Base-by-base conservation (phyloP, 169 alveolate genomes). In the Plasmodium gonderi region DNA sequence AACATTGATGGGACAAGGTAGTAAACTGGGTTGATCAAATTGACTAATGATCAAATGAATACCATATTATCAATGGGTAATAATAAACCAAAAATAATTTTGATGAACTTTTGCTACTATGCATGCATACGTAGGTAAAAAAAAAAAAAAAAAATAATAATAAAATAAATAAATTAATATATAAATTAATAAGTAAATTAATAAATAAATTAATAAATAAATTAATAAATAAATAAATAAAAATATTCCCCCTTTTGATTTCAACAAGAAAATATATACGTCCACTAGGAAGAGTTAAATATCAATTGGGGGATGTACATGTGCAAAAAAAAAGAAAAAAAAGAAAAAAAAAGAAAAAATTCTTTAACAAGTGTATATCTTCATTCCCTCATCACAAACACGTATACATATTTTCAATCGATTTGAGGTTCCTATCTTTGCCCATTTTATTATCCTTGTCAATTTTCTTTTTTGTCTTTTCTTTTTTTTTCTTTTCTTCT, bases 321-420 rank as follows among this genome's bases (percentile, higher is more conserved):
- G 26, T 14, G 36, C 17, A 69, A 69, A 72, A 72, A 36, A 72
- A 72, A 68, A 26, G 6, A 68, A 68, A 75, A 76, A 42, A 8
- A 79, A 79, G 12, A 6, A 51, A 23, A n/a, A 4, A 79, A 26
- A 31, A 26, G 29, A 51, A 9, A 33, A 31, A 20, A 54, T 31
- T 1, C 14, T 14, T 33, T 17, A 36, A 29, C 3, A 42, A 12
- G 49, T 54, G 69, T 7, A 60, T 1, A 12, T 1, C 31, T 23
- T 38, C 31, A 42, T 38, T 64, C 7, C 11, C n/a, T n/a, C 44
- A 14, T 83, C 82, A 83, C 79, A 83, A 72, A 83, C 36, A 83
- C n/a, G 54, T 69, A 69, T 85, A 85, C 87, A 85, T 49, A 51
- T 75, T 44, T 11, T 85, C 92, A 40, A 85, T 54, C 45, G 85